Evolutionary conservation across 2,329 filamentous ascomycete genomes (phyloP).

Genomic region (Thielaviopsis ethacetica): DNA sequence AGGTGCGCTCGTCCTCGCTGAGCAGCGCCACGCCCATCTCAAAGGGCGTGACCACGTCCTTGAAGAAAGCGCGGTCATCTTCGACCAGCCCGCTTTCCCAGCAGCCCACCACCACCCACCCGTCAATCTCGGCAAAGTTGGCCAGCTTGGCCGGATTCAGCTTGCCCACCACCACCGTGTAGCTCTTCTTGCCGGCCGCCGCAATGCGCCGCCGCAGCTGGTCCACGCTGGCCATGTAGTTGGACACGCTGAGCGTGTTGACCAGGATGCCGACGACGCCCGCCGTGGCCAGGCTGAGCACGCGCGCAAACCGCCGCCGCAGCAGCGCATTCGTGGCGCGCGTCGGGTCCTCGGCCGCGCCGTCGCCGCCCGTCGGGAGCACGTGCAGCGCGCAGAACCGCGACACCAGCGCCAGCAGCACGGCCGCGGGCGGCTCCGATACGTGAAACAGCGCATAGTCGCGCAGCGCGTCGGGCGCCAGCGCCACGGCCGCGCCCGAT

Average conservation of each 20-base stretch:
- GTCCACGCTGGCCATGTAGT: slow-evolving; percentile 70
- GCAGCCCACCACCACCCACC: slow-evolving; percentile 94
- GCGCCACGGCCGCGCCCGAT: slow-evolving; percentile 23
- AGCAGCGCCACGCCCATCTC: slow-evolving; percentile 68
- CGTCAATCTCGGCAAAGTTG: slow-evolving; percentile 88
- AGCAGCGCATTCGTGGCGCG: slow-evolving; percentile 39
- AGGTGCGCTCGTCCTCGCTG: slow-evolving; percentile 59
- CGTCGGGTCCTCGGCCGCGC: slow-evolving; percentile 23
- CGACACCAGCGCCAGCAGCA: slow-evolving; percentile 75
- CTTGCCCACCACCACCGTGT: slow-evolving; percentile 92
- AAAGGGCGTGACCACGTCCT: slow-evolving; percentile 85
- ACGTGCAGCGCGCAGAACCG: slow-evolving; percentile 67
- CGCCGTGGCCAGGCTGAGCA: slow-evolving; percentile 63
- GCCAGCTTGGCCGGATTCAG: slow-evolving; percentile 90
- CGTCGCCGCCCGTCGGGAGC: slow-evolving; percentile 44
- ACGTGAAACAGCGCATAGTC: slow-evolving; percentile 73
- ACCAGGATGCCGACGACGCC: slow-evolving; percentile 87
- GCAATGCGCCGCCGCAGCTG: slow-evolving; percentile 58
- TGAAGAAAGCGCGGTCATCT: slow-evolving; percentile 66
- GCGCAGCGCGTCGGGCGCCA: slow-evolving; percentile 31
- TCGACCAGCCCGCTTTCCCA: slow-evolving; percentile 94
- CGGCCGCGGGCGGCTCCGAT: slow-evolving; percentile 59
- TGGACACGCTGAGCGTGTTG: slow-evolving; percentile 83
- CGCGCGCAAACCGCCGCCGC: slow-evolving; percentile 72
- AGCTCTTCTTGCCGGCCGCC: slow-evolving; percentile 78